Evolutionary conservation across 768 basidiomycete species (phyloP), one percentile per base, ranked within the genome.

Genomic region (Boletus rubropictus): DNA sequence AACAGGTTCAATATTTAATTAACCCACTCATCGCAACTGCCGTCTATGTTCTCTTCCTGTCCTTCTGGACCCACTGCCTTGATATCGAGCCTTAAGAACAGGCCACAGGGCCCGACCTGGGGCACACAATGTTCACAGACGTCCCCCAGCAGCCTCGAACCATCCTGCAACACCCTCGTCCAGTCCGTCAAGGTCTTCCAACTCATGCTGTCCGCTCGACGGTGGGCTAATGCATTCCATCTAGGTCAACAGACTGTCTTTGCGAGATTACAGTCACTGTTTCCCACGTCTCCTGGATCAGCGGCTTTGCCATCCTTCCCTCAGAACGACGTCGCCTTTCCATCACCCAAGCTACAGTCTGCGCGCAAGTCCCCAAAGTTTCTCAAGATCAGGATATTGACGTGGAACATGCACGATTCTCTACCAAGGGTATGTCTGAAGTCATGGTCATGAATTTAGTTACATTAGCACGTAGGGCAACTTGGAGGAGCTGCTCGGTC

Each of bases 331-430:
- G 48, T 51, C 9, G 42, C 57, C 38, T 60, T 54, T 52, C 56
- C 54, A 22, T 48, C 55, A n/a, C 44, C 60, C 18, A 61, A 25
- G 32, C 57, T 56, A 33, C 56, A 48, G n/a, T 54, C 44, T 24
- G 50, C 57, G 18, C 62, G 60, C 46, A 61, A 53, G 46, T 45
- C 59, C 20, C 58, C 67, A 15, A 74, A 71, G 52, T 75, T 74
- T 59, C 68, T 89, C 37, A 89, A 89, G 58, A 68, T 87, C 32
- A 70, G 81, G 35, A 78, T 89, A 39, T 42, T 88, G 28, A 84
- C 84, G 31, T 90, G 87, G 87, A 90, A 89, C 53, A 90, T 90
- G 87, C 84, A 89, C 52, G 86, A 89, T 52, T 82, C 82, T 0
- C 58, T 89, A 5, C 87, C 87, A 25, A 89, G 86, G 76, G 86